Evolutionary conservation across 2,329 filamentous ascomycete species (phyloP).

Genomic region (Gremmenia infestans): DNA sequence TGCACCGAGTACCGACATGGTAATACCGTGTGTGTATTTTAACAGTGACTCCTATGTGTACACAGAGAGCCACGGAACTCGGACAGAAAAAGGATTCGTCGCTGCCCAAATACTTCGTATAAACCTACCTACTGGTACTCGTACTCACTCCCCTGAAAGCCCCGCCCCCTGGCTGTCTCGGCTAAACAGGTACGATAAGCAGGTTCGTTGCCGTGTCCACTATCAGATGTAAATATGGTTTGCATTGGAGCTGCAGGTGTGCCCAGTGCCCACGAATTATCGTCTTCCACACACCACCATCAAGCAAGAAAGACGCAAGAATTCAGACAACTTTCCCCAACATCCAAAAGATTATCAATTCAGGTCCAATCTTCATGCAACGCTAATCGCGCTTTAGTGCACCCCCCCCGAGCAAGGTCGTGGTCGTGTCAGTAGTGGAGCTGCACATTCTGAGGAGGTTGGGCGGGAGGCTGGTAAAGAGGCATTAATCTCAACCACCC

Average conservation of each 20-base stretch:
- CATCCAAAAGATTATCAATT: neutral
- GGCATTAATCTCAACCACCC: slow-evolving; percentile 14
- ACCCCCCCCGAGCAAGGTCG: neutral
- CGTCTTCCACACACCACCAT: neutral
- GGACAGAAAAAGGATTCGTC: too few relatives aligned
- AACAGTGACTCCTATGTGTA: neutral
- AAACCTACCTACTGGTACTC: neutral
- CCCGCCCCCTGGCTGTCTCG: neutral
- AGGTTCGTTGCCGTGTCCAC: neutral
- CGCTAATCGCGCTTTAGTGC: neutral
- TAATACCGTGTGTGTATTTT: neutral
- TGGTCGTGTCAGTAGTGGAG: neutral
- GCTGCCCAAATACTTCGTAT: neutral
- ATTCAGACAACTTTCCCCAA: neutral
- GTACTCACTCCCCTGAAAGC: neutral
- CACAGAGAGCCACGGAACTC: neutral
- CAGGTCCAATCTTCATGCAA: neutral
- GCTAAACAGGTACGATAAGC: neutral
- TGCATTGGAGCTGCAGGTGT: neutral
- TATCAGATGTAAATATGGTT: neutral
- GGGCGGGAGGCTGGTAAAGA: neutral
- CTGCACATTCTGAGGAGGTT: neutral
- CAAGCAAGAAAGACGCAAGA: neutral
- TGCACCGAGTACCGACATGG: neutral
- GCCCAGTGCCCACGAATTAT: neutral